phyloP scores from a whole-genome alignment of 2,329 filamentous ascomycete species.

The Pseudogymnoascus sp. region DNA sequence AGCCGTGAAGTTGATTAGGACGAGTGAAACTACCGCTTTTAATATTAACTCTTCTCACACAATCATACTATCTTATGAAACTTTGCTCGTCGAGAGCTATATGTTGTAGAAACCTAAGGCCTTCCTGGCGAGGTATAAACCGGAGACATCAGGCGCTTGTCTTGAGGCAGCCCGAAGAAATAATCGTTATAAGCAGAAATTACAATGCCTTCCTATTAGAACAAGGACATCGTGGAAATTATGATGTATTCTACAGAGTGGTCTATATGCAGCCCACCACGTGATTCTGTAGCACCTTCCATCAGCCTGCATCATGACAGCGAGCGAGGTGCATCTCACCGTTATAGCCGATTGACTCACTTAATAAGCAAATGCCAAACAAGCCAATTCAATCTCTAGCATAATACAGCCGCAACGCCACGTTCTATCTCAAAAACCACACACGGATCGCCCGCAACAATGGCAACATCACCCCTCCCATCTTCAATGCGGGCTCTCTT shows the following conservation, averaged over 20 bases:
- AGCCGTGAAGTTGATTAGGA: background rate
- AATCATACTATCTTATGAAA: background rate
- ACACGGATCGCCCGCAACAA: background rate
- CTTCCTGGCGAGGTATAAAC: background rate
- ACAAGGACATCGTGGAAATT: background rate
- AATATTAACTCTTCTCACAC: background rate
- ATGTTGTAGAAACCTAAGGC: background rate
- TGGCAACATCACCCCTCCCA: background rate
- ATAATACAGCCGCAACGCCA: background rate
- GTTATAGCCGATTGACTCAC: background rate
- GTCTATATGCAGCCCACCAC: background rate
- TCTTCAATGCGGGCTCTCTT: constrained; percentile 8
- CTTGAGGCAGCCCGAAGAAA: background rate
- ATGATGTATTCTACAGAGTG: background rate
- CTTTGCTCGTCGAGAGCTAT: background rate
- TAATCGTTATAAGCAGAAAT: background rate
- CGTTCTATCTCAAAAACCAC: background rate
- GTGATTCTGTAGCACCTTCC: background rate
- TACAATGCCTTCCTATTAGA: background rate
- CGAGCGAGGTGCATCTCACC: background rate
- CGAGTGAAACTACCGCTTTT: background rate
- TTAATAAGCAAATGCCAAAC: background rate
- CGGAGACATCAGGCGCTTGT: background rate
- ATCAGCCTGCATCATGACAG: background rate
- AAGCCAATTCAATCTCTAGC: background rate